Evolutionary conservation across 2,329 filamentous ascomycete genomes (phyloP).

Genomic region (Zalaria obscura): DNA sequence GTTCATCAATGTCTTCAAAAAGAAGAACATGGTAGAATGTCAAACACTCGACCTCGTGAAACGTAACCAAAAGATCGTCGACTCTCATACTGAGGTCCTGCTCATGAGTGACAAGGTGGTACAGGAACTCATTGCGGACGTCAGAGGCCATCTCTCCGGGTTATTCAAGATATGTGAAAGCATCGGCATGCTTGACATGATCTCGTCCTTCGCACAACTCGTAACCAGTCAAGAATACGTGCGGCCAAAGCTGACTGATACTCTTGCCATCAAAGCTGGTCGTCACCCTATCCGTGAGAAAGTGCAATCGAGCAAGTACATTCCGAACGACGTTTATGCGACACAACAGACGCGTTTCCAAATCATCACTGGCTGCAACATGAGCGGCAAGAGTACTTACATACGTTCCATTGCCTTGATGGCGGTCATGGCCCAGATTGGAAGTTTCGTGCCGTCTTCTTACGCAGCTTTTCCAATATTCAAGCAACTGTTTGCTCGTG

Average conservation of each 20-base stretch:
- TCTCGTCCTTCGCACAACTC: conserved; percentile 57
- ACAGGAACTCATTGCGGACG: conserved; percentile 53
- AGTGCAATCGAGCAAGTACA: conserved; percentile 51
- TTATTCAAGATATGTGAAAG: conserved; percentile 80
- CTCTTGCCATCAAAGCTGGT: conserved; percentile 57
- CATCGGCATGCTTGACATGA: conserved; percentile 62
- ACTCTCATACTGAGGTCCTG: conserved; percentile 73
- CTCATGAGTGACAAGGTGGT: conserved; percentile 65
- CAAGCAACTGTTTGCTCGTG: conserved; percentile 71
- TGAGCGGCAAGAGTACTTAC: conserved; percentile 96
- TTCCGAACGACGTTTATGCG: conserved; percentile 85
- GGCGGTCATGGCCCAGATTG: conserved; percentile 86
- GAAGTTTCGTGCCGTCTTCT: conserved; percentile 74
- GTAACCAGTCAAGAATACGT: conserved; percentile 54
- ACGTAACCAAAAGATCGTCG: conserved; percentile 56
- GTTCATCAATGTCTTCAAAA: conserved; percentile 64
- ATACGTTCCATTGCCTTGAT: conserved; percentile 75
- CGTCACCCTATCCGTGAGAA: conserved; percentile 71
- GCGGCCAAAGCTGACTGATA: conserved; percentile 49
- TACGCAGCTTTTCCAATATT: conserved; percentile 72
- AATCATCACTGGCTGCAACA: conserved; percentile 90
- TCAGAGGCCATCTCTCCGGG: conserved; percentile 55
- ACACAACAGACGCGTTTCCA: conserved; percentile 72
- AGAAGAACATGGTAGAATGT: conserved; percentile 68
- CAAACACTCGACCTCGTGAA: conserved; percentile 78